Percentiles rank a stretch among this genome's conserved stretches.
These are phyloP conservation scores for Claviceps fusiformis DNA, from an alignment of 2,329 filamentous ascomycete species.

Conservation along the genomic window DNA sequence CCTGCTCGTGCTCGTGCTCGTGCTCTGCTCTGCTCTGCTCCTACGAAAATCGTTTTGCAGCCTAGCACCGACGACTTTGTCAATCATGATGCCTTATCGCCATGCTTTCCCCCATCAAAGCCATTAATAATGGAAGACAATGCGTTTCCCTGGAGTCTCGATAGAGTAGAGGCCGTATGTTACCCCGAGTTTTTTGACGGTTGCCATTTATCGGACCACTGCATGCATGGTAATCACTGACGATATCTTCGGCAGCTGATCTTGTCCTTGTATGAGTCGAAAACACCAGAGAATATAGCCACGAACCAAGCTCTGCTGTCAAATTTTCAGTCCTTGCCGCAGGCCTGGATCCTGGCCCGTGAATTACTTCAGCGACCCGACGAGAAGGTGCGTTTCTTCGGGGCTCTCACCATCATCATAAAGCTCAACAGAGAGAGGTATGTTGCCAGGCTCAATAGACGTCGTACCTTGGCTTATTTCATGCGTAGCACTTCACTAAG, in stretches of 20 bases:
- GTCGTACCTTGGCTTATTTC: constrained; percentile 1
- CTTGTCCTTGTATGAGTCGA: constrained; percentile 39
- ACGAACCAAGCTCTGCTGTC: constrained; percentile 61
- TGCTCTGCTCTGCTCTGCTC: not conserved
- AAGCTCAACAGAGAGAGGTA: constrained; percentile 89
- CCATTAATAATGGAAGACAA: constrained; percentile 8
- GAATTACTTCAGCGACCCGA: constrained; percentile 55
- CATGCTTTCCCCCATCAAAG: not conserved
- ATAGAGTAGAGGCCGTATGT: constrained; percentile 14
- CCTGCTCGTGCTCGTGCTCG: not conserved
- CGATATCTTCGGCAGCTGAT: constrained; percentile 26
- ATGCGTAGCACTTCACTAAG: constrained; percentile 34
- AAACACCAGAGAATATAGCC: constrained; percentile 31
- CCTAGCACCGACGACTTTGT: not conserved
- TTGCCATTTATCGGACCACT: not conserved
- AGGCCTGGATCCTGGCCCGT: constrained; percentile 79
- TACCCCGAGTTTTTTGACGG: not conserved
- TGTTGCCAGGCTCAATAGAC: constrained; percentile 10
- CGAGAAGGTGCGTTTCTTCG: constrained; percentile 78
- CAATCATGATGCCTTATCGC: not conserved
- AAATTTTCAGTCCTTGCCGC: constrained; percentile 59
- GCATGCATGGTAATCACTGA: not conserved
- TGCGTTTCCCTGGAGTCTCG: constrained; percentile 9
- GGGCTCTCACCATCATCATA: constrained; percentile 80
- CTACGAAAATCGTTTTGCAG: not conserved